These are phyloP conservation scores for Sporothrix inflata DNA, from an alignment of 2,329 filamentous ascomycete genomes.

Conservation along the genomic window DNA sequence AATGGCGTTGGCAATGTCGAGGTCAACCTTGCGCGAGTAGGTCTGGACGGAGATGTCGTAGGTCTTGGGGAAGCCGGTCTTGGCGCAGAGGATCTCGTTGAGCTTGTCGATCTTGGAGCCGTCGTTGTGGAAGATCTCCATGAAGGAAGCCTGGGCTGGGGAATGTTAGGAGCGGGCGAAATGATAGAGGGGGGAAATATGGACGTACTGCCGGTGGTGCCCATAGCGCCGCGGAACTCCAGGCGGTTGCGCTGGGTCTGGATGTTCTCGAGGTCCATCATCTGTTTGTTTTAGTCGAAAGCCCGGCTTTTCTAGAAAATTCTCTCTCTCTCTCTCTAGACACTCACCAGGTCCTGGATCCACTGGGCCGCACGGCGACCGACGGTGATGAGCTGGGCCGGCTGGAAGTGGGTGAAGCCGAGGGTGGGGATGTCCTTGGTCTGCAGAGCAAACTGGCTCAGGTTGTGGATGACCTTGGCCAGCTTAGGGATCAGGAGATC, in stretches of 20 bases:
- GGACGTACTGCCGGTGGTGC: constrained; percentile 30
- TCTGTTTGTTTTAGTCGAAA: background rate
- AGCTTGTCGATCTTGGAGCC: constrained; percentile 55
- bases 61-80: constrained; percentile 55
- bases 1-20: constrained; percentile 79
- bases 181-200: background rate
- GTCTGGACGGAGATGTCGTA: constrained; percentile 69
- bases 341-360: constrained; percentile 69
- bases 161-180: background rate
- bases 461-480: constrained; percentile 75
- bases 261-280: constrained; percentile 71
- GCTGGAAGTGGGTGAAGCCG: constrained; percentile 66
- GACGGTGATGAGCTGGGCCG: constrained; percentile 64
- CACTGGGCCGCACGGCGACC: constrained; percentile 71
- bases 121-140: constrained; percentile 54
- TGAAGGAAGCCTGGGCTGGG: constrained; percentile 52
- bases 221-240: constrained; percentile 71
- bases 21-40: constrained; percentile 73
- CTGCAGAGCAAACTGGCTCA: constrained; percentile 71
- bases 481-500: constrained; percentile 78
- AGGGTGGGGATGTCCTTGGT: constrained; percentile 32
- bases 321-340: too few relatives aligned
- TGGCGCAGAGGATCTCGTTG: constrained; percentile 59
- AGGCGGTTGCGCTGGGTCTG: constrained; percentile 70
- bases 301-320: too few relatives aligned